Conservation (phyloP, 805 yeast genomes). For the Kodamaea nitidulidarum region DNA sequence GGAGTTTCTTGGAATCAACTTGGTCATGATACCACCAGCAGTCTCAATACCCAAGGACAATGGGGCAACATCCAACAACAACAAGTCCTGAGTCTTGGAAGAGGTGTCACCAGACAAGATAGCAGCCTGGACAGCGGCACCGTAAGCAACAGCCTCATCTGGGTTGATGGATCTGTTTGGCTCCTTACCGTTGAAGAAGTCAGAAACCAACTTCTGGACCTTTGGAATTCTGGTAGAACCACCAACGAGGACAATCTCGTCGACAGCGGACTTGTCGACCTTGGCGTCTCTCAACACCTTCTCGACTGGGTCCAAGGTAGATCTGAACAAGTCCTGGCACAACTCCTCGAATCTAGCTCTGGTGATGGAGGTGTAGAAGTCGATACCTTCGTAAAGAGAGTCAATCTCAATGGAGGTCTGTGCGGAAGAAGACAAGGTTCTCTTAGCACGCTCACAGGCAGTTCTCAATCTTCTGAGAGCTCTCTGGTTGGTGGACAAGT, state of each 20-base stretch:
- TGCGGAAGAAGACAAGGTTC: conserved; percentile 93
- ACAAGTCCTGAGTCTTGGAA: conserved; percentile 90
- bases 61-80: conserved; percentile 96
- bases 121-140: conserved; percentile 99
- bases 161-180: conserved; percentile 96
- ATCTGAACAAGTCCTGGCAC: conserved; percentile 90
- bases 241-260: conserved; percentile 94
- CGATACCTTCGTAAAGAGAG: conserved; percentile 91
- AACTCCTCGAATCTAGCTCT: conserved; percentile 98
- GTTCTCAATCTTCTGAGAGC: conserved; percentile 98
- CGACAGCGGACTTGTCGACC: conserved; percentile 82
- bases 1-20: conserved; percentile 96
- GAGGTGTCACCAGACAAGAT: conserved; percentile 94
- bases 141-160: conserved; percentile 98
- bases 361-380: conserved; percentile 92
- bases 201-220: conserved; percentile 91
- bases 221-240: conserved; percentile 98
- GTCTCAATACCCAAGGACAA: conserved; percentile 96
- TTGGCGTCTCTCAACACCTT: conserved; percentile 88
- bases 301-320: conserved; percentile 92
- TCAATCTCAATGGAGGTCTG: conserved; percentile 95
- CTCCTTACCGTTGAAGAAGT: conserved; percentile 96
- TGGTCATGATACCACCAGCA: conserved; percentile 99
- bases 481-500: conserved; percentile 88
- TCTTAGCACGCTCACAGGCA: conserved; percentile 99